phyloP scores from a whole-genome alignment of 768 basidiomycete genomes.

The Termitomyces sp. region DNA sequence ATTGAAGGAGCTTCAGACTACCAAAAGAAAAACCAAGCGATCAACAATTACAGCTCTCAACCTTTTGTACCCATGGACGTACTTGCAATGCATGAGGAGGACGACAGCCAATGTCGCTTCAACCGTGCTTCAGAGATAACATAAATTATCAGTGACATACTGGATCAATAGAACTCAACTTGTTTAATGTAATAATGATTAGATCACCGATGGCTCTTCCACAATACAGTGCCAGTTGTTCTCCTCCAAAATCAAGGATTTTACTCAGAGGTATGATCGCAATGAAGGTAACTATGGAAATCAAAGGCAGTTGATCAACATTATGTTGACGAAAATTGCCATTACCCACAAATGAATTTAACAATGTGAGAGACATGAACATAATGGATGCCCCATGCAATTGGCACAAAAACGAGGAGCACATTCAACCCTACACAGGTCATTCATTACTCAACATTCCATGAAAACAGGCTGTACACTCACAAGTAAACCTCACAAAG shows the following conservation, averaged over 20 bases:
- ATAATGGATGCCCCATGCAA: constrained; percentile 37
- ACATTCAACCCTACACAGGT: constrained; percentile 30
- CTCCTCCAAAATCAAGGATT: constrained; percentile 44
- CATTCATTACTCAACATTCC: background rate
- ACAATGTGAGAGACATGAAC: constrained; percentile 15
- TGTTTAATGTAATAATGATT: constrained; percentile 44
- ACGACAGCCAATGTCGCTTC: constrained; percentile 46
- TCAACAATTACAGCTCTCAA: background rate
- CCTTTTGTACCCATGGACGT: constrained; percentile 13
- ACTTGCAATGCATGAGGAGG: constrained; percentile 43
- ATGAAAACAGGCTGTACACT: constrained; percentile 6
- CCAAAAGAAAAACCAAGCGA: background rate
- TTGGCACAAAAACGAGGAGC: constrained; percentile 32
- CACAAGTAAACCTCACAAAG: constrained; percentile 29
- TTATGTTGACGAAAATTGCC: background rate
- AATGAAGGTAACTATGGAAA: constrained; percentile 37
- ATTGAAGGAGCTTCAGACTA: constrained; percentile 59
- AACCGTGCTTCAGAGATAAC: constrained; percentile 27
- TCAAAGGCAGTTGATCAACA: background rate
- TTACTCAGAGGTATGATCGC: constrained; percentile 45
- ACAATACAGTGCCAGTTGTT: constrained; percentile 44
- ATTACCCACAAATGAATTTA: constrained; percentile 15
- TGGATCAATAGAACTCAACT: constrained; percentile 22
- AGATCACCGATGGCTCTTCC: constrained; percentile 46
- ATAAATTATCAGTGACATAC: background rate